Conservation (phyloP, 331 rosid species). For the Cucumis variabilis region DNA sequence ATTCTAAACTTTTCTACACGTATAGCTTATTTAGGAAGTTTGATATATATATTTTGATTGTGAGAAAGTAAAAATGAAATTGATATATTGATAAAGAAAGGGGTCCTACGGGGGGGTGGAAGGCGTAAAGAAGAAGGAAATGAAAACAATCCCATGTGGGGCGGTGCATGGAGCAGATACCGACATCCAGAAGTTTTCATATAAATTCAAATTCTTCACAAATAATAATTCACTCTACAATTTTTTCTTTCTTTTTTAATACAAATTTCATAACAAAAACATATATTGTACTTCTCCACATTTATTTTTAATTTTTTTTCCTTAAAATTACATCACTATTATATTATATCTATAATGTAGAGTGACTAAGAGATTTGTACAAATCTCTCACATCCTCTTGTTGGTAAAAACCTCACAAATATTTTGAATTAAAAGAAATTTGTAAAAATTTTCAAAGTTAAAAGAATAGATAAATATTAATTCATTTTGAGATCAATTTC, state of each 20-base stretch:
- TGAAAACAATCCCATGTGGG: conserved; percentile 49
- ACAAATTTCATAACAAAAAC: not conserved
- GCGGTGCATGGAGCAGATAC: conserved; percentile 41
- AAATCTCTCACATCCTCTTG: too few relatives aligned
- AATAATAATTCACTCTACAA: not conserved
- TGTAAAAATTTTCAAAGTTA: too few relatives aligned
- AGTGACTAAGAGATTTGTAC: too few relatives aligned
- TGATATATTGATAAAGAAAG: not conserved
- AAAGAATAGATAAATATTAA: too few relatives aligned
- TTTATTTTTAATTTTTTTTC: not conserved
- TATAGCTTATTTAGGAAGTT: too few relatives aligned
- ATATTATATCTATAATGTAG: too few relatives aligned
- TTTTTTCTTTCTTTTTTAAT: not conserved
- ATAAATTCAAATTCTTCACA: conserved; percentile 9
- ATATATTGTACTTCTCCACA: not conserved
- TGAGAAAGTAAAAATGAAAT: not conserved
- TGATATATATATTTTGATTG: too few relatives aligned
- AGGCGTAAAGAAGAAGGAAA: conserved; percentile 15
- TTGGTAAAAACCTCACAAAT: too few relatives aligned
- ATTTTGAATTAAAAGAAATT: too few relatives aligned
- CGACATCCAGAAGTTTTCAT: conserved; percentile 32
- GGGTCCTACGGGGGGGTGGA: conserved; percentile 3
- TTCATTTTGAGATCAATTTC: too few relatives aligned
- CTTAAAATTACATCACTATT: too few relatives aligned
- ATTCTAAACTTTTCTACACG: too few relatives aligned